Evolutionary conservation across 345 rosid genomes (phyloP).

Genomic region (Chamaenerion angustifolium): DNA sequence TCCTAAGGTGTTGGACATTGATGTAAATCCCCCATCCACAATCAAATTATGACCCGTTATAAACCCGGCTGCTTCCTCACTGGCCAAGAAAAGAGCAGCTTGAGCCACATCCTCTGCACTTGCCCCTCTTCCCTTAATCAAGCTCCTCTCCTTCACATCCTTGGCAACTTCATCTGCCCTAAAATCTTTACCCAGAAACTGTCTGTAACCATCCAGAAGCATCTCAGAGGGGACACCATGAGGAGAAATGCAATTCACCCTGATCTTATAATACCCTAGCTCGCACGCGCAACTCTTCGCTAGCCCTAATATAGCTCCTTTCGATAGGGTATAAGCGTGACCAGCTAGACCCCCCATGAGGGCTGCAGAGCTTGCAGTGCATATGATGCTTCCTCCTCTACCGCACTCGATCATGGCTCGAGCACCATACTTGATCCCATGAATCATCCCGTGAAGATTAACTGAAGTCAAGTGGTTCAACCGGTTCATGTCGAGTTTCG

Average conservation of each 20-base stretch:
- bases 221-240: slow-evolving; percentile 92
- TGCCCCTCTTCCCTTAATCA: slow-evolving; percentile 41
- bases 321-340: slow-evolving; percentile 53
- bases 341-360: slow-evolving; percentile 70
- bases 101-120: slow-evolving; percentile 48
- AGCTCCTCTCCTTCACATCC: slow-evolving; percentile 41
- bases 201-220: slow-evolving; percentile 39
- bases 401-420: slow-evolving; percentile 49
- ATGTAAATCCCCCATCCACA: slow-evolving; percentile 68
- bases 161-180: slow-evolving; percentile 32
- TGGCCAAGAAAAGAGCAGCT: slow-evolving; percentile 61
- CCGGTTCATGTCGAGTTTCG: slow-evolving; percentile 31
- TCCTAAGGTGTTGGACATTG: slow-evolving; percentile 26
- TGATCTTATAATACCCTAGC: slow-evolving; percentile 49
- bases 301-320: slow-evolving; percentile 53
- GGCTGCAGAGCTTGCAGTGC: slow-evolving; percentile 71
- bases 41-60: slow-evolving; percentile 69
- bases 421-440: slow-evolving; percentile 69
- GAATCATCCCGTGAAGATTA: slow-evolving; percentile 51
- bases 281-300: slow-evolving; percentile 59
- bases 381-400: slow-evolving; percentile 52
- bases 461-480: slow-evolving; percentile 31
- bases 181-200: slow-evolving; percentile 28
- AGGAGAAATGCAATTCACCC: slow-evolving; percentile 75
- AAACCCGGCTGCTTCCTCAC: slow-evolving; percentile 48